Base-by-base conservation (phyloP, 2,329 filamentous ascomycete genomes). In the Chrysoporthe cubensis region DNA sequence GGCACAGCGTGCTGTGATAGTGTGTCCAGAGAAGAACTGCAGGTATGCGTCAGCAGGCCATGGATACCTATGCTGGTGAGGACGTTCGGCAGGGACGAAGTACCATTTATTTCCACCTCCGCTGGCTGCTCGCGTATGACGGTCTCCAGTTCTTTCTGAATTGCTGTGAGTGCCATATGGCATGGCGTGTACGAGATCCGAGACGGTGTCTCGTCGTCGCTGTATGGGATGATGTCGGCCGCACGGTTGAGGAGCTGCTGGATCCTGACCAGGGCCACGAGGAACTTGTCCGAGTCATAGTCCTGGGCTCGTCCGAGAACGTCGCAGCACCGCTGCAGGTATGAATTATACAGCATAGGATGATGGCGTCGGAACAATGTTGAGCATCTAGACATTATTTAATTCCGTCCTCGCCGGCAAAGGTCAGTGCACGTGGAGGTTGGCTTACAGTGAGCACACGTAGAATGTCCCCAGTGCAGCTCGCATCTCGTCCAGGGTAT, bases 391-490 rank as follows among this genome's bases (percentile, higher is more conserved):
- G 34, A 63, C 1, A 11, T 32, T 44, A 14, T 9, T 58, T 43
- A 66, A 48, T 48, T 32, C 11, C 11, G 9, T 21, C 7, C 16
- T 32, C 5, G 11, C 8, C 8, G n/a, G 6, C 8, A n/a, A 11
- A 34, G 32, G 18, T 5, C 2, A 40, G 9, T 4, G 48, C 26
- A 4, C 5, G 4, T 40, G 9, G 21, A 9, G 14, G 0, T 13
- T 3, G 11, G 34, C 76, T 48, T 71, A 78, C 78, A 80, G 59
- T 0, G 76, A 78, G 6, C 76, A 75, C 2, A 80, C 62, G 34
- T 81, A 81, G 52, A 79, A 83, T 62, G 77, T 76, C 0, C 80
- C 81, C 0, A 83, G 69, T 2, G 80, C 72, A 0, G 81, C 76
- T 0, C 81, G 77, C 70, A 80, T 79, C 44, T 82, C 80, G 0